Evolutionary conservation across 1,284 basidiomycete species (phyloP).

Genomic region (Stygiomarasmius scandens): DNA sequence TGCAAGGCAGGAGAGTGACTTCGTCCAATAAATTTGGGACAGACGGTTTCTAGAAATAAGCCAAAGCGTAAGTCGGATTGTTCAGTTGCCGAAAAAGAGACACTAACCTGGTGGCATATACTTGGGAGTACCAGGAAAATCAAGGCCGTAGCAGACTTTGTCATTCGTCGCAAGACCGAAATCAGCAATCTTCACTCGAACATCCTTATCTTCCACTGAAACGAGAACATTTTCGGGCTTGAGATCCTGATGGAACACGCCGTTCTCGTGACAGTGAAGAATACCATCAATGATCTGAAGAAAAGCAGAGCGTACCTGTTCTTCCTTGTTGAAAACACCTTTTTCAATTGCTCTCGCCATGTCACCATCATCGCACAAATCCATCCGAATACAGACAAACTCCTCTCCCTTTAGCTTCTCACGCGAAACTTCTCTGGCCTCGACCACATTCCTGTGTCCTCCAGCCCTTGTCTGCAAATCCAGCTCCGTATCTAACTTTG

Average conservation of each 20-base stretch:
- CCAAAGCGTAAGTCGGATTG: no score
- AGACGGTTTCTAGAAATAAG: no score
- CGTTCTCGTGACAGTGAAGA: constrained; percentile 65
- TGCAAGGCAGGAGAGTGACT: constrained; percentile 45
- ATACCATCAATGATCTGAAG: constrained; percentile 82
- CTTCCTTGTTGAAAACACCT: constrained; percentile 45
- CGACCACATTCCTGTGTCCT: constrained; percentile 62
- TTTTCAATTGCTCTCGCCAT: constrained; percentile 50
- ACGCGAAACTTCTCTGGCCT: constrained; percentile 55
- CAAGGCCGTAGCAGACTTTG: constrained; percentile 66
- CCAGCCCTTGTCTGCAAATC: constrained; percentile 66
- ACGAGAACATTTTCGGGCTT: constrained; percentile 90
- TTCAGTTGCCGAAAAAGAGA: no score
- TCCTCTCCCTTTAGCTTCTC: constrained; percentile 43
- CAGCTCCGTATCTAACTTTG: constrained; percentile 28
- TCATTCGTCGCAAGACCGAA: constrained; percentile 84
- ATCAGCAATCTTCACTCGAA: constrained; percentile 67
- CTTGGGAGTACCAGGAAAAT: constrained; percentile 73
- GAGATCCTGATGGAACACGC: constrained; percentile 86
- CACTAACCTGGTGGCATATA: constrained; percentile 42
- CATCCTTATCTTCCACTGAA: constrained; percentile 52
- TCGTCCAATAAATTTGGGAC: no score
- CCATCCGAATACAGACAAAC: constrained; percentile 45
- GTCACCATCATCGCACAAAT: constrained; percentile 55
- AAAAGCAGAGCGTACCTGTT: constrained; percentile 65